Evolutionary conservation across 768 basidiomycete genomes (phyloP).

Genomic region (Russula emetica): DNA sequence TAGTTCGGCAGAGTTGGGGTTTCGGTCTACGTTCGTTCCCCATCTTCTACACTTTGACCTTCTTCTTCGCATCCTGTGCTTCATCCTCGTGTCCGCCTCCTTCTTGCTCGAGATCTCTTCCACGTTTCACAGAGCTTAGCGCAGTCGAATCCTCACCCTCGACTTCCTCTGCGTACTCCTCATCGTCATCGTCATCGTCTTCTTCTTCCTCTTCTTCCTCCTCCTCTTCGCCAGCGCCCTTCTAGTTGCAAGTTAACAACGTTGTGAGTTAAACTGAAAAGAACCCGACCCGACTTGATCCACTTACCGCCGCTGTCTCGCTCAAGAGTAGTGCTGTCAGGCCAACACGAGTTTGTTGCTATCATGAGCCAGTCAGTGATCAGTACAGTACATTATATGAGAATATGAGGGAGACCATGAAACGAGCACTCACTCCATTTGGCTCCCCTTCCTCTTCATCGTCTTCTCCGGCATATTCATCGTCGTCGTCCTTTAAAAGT

Average conservation of each 20-base stretch:
- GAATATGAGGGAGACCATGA: neutral
- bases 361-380: neutral
- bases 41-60: conserved; percentile 13
- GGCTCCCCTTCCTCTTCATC: conserved; percentile 12
- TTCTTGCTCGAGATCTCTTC: conserved; percentile 1
- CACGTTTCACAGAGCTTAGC: conserved; percentile 14
- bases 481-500: conserved; percentile 14
- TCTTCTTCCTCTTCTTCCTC: neutral
- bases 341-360: neutral
- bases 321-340: conserved; percentile 20
- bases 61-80: conserved; percentile 20
- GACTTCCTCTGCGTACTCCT: conserved; percentile 1
- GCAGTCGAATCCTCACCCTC: neutral
- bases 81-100: neutral
- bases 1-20: neutral
- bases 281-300: neutral
- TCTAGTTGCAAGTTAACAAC: neutral
- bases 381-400: neutral
- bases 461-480: neutral
- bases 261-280: neutral
- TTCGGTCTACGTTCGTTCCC: neutral
- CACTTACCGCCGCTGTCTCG: neutral
- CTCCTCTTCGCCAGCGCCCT: neutral
- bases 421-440: conserved; percentile 16
- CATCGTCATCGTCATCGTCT: neutral